These are phyloP conservation scores for Ganoderma resinaceum DNA, from an alignment of 1,284 basidiomycete genomes.

Conservation along the genomic window DNA sequence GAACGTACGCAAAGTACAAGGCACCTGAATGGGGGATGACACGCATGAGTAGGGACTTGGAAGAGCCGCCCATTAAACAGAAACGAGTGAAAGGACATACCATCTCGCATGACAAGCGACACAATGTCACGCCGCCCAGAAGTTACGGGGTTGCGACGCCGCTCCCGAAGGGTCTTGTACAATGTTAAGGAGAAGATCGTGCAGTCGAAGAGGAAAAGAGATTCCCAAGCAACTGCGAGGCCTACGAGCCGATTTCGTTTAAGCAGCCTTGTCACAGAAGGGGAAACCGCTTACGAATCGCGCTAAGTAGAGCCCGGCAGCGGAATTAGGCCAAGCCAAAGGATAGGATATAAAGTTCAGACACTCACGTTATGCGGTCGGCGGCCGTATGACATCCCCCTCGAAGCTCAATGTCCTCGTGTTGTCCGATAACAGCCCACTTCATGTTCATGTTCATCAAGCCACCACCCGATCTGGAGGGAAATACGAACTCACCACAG, in stretches of 20 bases:
- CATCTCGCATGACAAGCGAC: slow-evolving; percentile 39
- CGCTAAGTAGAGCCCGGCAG: slow-evolving; percentile 13
- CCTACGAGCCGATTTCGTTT: slow-evolving; percentile 22
- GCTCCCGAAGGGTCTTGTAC: slow-evolving; percentile 34
- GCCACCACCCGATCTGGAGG: neutral
- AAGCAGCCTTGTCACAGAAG: neutral
- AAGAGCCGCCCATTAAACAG: neutral
- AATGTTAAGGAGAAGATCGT: slow-evolving; percentile 40
- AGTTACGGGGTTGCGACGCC: slow-evolving; percentile 18
- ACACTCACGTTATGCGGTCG: slow-evolving; percentile 32
- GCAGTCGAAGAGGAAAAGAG: slow-evolving; percentile 39
- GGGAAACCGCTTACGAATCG: slow-evolving; percentile 30
- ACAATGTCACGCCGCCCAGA: slow-evolving; percentile 31
- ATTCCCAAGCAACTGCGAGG: slow-evolving; percentile 42
- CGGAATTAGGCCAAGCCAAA: slow-evolving; percentile 4
- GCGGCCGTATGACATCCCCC: slow-evolving; percentile 37
- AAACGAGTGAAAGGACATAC: slow-evolving; percentile 21
- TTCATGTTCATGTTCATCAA: slow-evolving; percentile 8
- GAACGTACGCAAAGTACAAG: slow-evolving; percentile 41
- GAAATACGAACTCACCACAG: slow-evolving; percentile 30
- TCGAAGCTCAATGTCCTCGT: slow-evolving; percentile 27
- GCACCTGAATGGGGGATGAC: slow-evolving; percentile 33
- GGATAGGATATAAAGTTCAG: neutral
- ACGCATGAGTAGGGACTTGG: slow-evolving; percentile 1
- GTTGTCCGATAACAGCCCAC: slow-evolving; percentile 36